phyloP scores from a whole-genome alignment of 2,329 filamentous ascomycete species.

The Macroventuria anomochaeta region DNA sequence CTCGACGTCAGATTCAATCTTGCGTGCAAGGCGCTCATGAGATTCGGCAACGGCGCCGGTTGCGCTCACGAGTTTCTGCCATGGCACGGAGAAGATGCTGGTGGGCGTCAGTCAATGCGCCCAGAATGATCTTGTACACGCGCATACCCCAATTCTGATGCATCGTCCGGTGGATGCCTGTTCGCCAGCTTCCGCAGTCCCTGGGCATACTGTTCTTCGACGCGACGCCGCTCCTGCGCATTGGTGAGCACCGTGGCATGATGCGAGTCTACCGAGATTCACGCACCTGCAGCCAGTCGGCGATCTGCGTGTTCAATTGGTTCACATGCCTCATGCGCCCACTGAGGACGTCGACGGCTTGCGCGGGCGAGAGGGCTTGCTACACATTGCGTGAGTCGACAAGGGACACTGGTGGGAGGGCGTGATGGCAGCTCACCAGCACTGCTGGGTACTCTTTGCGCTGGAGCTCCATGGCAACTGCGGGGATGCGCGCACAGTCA shows the following conservation, averaged over 20 bases:
- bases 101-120: conserved; percentile 33
- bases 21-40: conserved; percentile 79
- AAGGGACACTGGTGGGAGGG: conserved; percentile 27
- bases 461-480: conserved; percentile 65
- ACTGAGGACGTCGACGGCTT: conserved; percentile 81
- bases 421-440: conserved; percentile 68
- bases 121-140: background rate
- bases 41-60: conserved; percentile 82
- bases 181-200: conserved; percentile 81
- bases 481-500: conserved; percentile 39
- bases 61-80: conserved; percentile 83
- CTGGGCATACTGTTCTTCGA: conserved; percentile 89
- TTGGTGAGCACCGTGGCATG: conserved; percentile 28
- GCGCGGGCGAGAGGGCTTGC: conserved; percentile 79
- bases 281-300: conserved; percentile 94
- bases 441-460: conserved; percentile 91
- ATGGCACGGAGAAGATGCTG: conserved; percentile 89
- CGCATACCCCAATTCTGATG: conserved; percentile 84
- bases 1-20: conserved; percentile 90
- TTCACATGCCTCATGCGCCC: conserved; percentile 88
- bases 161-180: conserved; percentile 74
- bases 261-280: conserved; percentile 20
- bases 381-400: conserved; percentile 53
- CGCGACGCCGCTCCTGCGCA: conserved; percentile 81
- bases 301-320: conserved; percentile 86